A percentile compares a stretch with the other conserved stretches of the same genome.
phyloP scores from a whole-genome alignment of 371 early-diverging fungal species.

The Mucor racemosus region DNA sequence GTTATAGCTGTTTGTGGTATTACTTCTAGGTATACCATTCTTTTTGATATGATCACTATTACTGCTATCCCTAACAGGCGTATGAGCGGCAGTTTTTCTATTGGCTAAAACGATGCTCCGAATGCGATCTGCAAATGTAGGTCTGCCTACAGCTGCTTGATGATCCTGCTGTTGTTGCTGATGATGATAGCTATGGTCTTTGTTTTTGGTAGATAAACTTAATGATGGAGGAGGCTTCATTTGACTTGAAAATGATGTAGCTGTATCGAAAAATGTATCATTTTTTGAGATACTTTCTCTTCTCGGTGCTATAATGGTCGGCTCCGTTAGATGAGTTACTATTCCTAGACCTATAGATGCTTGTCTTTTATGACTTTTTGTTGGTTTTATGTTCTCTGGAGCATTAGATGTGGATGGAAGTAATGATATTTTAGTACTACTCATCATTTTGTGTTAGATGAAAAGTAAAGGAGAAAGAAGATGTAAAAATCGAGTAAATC shows the following conservation, averaged over 20 bases:
- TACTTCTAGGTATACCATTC: not conserved
- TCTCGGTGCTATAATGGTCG: not conserved
- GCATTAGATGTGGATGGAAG: not conserved
- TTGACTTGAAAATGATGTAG: not conserved
- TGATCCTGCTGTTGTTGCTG: not conserved
- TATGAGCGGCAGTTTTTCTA: slow-evolving; percentile 20
- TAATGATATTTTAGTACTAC: not conserved
- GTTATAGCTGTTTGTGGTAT: not conserved
- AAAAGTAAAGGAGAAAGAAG: slow-evolving; percentile 1
- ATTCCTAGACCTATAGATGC: slow-evolving; percentile 43
- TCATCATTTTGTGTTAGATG: slow-evolving; percentile 4
- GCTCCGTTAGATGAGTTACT: slow-evolving; percentile 28
- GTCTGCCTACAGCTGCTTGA: not conserved
- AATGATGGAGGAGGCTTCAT: slow-evolving; percentile 16
- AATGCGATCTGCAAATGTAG: slow-evolving; percentile 32
- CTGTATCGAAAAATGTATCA: slow-evolving; percentile 10
- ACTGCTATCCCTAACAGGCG: slow-evolving; percentile 20
- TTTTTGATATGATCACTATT: not conserved
- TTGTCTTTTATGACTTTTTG: slow-evolving; percentile 16
- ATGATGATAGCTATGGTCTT: not conserved
- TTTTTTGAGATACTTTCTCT: slow-evolving; percentile 9
- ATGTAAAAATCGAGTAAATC: not conserved
- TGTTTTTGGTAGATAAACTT: not conserved
- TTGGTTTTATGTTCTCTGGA: not conserved
- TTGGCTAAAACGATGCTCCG: slow-evolving; percentile 29